phyloP scores from a whole-genome alignment of 148 eudicot species.

The Rheum nobile region DNA sequence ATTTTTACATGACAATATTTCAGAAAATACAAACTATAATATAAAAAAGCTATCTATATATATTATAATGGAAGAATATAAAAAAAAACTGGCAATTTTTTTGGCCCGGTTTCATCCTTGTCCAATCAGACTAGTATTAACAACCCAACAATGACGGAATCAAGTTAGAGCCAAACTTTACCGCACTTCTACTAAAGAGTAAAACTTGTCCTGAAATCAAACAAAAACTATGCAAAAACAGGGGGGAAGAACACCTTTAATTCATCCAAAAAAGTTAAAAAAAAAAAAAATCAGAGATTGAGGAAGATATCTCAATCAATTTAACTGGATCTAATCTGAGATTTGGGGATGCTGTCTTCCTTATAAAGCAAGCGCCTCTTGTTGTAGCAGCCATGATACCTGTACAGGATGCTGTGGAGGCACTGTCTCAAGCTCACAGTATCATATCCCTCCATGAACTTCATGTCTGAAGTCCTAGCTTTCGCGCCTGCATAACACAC shows the following conservation, averaged over 20 bases:
- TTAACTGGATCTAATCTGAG: constrained; percentile 33
- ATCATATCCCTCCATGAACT: constrained; percentile 46
- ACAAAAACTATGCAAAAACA: neutral
- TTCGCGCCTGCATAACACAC: constrained; percentile 48
- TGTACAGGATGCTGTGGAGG: constrained; percentile 51
- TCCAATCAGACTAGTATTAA: neutral
- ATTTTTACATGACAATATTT: neutral
- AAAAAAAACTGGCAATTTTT: too few relatives aligned
- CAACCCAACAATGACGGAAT: too few relatives aligned
- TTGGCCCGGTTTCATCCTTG: neutral
- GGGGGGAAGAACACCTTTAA: neutral
- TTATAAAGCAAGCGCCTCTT: constrained; percentile 47
- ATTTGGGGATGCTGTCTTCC: constrained; percentile 30
- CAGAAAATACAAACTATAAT: neutral
- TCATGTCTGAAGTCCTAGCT: constrained; percentile 46
- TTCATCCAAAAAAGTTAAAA: too few relatives aligned
- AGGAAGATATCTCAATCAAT: neutral
- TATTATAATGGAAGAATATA: too few relatives aligned
- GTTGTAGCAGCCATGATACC: constrained; percentile 51
- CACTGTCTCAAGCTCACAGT: constrained; percentile 29
- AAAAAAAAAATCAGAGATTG: too few relatives aligned
- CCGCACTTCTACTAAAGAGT: neutral
- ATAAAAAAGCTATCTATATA: too few relatives aligned
- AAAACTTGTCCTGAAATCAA: neutral
- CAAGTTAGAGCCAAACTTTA: neutral